Evolutionary conservation across 139 green algal species (phyloP).

Genomic region (Spirogloea muscicola): DNA sequence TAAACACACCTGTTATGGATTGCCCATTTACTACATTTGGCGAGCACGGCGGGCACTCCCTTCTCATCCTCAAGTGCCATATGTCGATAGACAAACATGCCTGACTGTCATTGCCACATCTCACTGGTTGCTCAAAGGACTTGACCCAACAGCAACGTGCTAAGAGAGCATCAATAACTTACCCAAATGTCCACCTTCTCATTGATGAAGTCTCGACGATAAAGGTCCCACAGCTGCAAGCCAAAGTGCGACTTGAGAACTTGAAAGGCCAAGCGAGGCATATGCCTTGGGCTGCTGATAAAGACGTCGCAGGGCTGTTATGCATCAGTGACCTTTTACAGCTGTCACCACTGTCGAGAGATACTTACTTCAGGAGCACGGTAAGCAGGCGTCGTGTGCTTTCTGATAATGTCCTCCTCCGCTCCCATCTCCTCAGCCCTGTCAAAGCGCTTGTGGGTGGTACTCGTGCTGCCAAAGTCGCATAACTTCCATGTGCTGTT

Average conservation of each 20-base stretch:
- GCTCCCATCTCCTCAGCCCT: slow-evolving; percentile 59
- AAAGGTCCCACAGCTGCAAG: slow-evolving; percentile 49
- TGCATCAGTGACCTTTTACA: not conserved
- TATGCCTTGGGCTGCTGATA: not conserved
- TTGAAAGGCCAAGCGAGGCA: not conserved
- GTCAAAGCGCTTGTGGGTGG: slow-evolving; percentile 51
- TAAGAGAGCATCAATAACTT: slow-evolving; percentile 4
- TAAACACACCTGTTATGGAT: not conserved
- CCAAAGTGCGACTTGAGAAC: not conserved
- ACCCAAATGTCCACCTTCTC: slow-evolving; percentile 54
- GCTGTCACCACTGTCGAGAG: not conserved
- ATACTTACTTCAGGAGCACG: slow-evolving; percentile 75
- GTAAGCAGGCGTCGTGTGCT: slow-evolving; percentile 88
- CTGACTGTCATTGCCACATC: not conserved
- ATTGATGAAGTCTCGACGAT: slow-evolving; percentile 7
- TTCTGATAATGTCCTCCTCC: slow-evolving; percentile 79
- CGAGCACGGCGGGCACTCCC: not conserved
- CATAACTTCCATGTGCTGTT: slow-evolving; percentile 83
- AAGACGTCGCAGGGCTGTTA: not conserved
- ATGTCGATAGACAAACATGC: not conserved
- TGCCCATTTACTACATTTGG: not conserved
- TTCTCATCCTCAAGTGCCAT: not conserved
- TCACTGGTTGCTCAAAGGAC: not conserved
- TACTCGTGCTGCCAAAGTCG: slow-evolving; percentile 84
- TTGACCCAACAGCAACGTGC: not conserved